Evolutionary conservation across 257 asterid genomes (phyloP), one percentile per base, ranked within the genome.

Genomic region (Haberlea rhodopensis): DNA sequence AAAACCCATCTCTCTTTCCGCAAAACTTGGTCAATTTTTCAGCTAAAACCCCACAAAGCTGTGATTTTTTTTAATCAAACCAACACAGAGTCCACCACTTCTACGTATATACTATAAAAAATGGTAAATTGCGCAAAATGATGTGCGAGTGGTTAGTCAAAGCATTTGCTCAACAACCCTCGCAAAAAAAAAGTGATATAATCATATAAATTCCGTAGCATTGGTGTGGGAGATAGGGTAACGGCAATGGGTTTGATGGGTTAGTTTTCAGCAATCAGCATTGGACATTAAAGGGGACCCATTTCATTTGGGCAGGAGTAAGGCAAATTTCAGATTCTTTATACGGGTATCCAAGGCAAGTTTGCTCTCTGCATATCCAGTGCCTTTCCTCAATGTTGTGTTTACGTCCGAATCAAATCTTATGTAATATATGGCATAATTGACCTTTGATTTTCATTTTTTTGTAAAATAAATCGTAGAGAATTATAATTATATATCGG

Each of bases 1-100:
- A 65, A 78, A 66, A 32, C 86, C 84, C 86, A 81, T 81, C 23
- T 66, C 64, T n/a, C 6, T 52, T 20, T 25, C 59, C 19, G 8
- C 48, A 11, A 15, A 15, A 43, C 1, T 15, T 0, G 3, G 16
- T 43, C 51, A 5, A 43, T 43, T 43, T 4, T 43, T 13, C 51
- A 43, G 20, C 51, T 1, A 43, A 13, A 43, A 15, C 51, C 51
- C 51, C 51, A 43, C 20, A 43, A 40, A 43, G 51, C 15, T 20
- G 18, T 40, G 4, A 11, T 0, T 40, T 40, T 40, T 32, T 40
- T 11, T 3, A 18, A 43, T 43, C 51, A 43, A 43, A 43, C 8
- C 15, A 8, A 43, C 20, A 43, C 7, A 43, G 20, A 15, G 20
- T 16, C 19, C 20, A 43, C 51, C 51, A 43, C 15, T 1, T 43